phyloP scores from a whole-genome alignment of 2,329 filamentous ascomycete genomes.

The Biscogniauxia marginata region DNA sequence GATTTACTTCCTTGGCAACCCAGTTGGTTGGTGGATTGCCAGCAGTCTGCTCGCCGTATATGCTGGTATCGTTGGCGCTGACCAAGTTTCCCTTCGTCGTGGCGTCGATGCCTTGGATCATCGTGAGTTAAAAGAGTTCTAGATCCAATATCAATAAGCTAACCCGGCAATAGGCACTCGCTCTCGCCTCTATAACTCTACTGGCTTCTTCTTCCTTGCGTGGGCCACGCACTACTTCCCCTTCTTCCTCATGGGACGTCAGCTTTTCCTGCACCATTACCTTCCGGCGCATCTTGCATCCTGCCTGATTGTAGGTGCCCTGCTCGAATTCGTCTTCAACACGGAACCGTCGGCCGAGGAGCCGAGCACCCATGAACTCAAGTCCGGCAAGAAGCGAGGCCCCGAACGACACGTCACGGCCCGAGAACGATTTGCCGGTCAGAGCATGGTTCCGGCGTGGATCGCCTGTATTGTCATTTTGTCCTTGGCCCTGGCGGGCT shows the following conservation, averaged over 20 bases:
- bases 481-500: constrained; percentile 67
- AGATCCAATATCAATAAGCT: constrained; percentile 5
- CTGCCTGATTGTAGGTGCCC: constrained; percentile 81
- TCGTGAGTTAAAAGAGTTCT: constrained; percentile 63
- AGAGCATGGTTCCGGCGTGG: constrained; percentile 78
- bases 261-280: constrained; percentile 98
- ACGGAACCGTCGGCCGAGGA: constrained; percentile 70
- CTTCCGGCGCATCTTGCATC: constrained; percentile 92
- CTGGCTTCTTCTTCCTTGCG: constrained; percentile 97
- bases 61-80: constrained; percentile 84
- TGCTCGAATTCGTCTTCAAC: constrained; percentile 96
- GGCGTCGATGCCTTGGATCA: constrained; percentile 90
- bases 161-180: constrained; percentile 65
- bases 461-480: constrained; percentile 72
- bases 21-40: constrained; percentile 94
- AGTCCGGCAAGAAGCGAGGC: constrained; percentile 47
- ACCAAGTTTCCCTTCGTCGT: constrained; percentile 89
- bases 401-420: constrained; percentile 68
- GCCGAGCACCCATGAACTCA: constrained; percentile 42
- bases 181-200: constrained; percentile 94
- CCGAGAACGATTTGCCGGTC: constrained; percentile 74
- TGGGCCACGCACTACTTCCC: constrained; percentile 98
- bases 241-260: constrained; percentile 97
- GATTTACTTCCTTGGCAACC: constrained; percentile 98
- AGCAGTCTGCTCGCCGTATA: constrained; percentile 92